phyloP scores from a whole-genome alignment of 305 asterid species.

The Lippia alba region DNA sequence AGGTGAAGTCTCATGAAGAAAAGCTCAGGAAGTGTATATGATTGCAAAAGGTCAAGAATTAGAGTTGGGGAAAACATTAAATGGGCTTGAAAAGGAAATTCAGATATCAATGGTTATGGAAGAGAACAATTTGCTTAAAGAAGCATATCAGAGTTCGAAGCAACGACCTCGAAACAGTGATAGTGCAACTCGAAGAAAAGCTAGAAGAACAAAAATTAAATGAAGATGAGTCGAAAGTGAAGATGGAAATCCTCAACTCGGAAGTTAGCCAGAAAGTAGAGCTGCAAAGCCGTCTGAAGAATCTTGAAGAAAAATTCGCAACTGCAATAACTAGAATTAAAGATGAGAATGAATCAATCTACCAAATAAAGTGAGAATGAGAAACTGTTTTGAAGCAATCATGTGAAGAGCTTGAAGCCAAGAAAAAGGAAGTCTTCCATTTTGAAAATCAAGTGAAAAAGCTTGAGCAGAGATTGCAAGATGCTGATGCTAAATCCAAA shows the following conservation, averaged over 20 bases:
- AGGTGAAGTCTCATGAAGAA: conserved; percentile 47
- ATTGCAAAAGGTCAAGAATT: conserved; percentile 44
- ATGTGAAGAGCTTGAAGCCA: conserved; percentile 61
- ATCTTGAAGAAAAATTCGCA: conserved; percentile 59
- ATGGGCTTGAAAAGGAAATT: conserved; percentile 47
- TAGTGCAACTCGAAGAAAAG: conserved; percentile 58
- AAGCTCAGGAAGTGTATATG: conserved; percentile 49
- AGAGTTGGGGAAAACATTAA: conserved; percentile 51
- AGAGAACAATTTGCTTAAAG: conserved; percentile 57
- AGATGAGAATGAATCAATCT: conserved; percentile 45
- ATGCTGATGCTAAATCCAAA: conserved; percentile 54
- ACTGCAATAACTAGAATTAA: conserved; percentile 43
- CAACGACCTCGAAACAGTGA: conserved; percentile 58
- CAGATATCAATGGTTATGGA: conserved; percentile 63
- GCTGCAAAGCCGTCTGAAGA: conserved; percentile 48
- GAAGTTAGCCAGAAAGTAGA: conserved; percentile 50
- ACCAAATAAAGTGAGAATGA: conserved; percentile 48
- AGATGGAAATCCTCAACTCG: conserved; percentile 48
- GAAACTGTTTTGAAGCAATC: no score
- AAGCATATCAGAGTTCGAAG: conserved; percentile 56
- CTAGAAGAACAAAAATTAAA: conserved; percentile 52
- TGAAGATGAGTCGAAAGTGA: conserved; percentile 49
- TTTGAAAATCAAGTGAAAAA: conserved; percentile 57
- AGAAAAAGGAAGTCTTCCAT: conserved; percentile 46
- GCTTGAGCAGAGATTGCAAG: conserved; percentile 60